Conservation (phyloP, 805 yeast species). For the Kluyveromyces lactis region DNA sequence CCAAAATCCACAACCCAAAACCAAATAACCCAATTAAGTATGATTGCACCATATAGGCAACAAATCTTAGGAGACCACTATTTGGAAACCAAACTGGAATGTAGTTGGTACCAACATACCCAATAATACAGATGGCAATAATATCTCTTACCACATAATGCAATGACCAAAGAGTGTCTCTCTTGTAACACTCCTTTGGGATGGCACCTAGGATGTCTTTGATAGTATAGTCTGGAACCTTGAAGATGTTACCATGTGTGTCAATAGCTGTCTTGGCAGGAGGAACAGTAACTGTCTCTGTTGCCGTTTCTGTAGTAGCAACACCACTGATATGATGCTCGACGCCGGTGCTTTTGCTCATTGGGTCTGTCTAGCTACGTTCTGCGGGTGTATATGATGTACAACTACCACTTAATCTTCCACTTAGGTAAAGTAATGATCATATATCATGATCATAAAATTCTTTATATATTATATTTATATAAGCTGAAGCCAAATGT, state of each 20-base stretch:
- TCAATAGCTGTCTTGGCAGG: slow-evolving; percentile 37
- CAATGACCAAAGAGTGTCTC: slow-evolving; percentile 46
- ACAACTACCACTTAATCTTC: too few species aligned
- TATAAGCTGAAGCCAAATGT: too few species aligned
- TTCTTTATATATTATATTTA: too few species aligned
- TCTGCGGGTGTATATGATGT: too few species aligned
- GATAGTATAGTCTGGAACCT: slow-evolving; percentile 68
- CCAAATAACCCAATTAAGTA: slow-evolving; percentile 55
- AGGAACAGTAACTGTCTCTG: slow-evolving; percentile 1
- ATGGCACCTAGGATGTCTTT: slow-evolving; percentile 66
- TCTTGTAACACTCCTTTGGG: slow-evolving; percentile 67
- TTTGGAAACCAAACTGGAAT: slow-evolving; percentile 4
- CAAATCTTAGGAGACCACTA: slow-evolving; percentile 34
- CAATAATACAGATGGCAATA: slow-evolving; percentile 38
- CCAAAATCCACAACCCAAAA: slow-evolving; percentile 78
- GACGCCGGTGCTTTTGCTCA: slow-evolving; percentile 1
- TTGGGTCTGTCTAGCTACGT: background rate
- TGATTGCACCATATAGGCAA: slow-evolving; percentile 52
- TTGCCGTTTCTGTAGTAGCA: background rate
- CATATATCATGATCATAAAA: too few species aligned
- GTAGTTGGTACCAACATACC: slow-evolving; percentile 19
- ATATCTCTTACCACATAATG: slow-evolving; percentile 65
- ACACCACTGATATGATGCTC: slow-evolving; percentile 1
- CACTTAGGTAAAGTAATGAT: too few species aligned
- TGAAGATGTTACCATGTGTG: slow-evolving; percentile 57